A percentile compares a stretch with the other conserved stretches of the same genome.
These are phyloP conservation scores for Ceratobasidium sp. DNA, from an alignment of 1,284 basidiomycete species.

Conservation along the genomic window DNA sequence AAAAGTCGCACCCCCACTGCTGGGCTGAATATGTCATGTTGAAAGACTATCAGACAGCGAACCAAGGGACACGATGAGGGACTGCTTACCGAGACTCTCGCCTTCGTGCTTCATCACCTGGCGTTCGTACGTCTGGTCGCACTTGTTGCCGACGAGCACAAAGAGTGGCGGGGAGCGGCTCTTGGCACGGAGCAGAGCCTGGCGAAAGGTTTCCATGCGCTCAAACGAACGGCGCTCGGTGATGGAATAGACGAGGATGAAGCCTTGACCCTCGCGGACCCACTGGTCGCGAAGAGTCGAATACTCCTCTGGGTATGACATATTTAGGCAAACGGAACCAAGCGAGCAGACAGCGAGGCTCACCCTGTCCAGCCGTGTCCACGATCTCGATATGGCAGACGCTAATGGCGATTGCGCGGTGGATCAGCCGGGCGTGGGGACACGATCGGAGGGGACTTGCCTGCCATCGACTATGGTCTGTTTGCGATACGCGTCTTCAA, in stretches of 20 bases:
- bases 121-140: conserved; percentile 38
- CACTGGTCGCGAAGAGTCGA: conserved; percentile 40
- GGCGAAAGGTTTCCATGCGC: conserved; percentile 29
- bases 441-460: conserved; percentile 46
- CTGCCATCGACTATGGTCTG: conserved; percentile 50
- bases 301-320: conserved; percentile 37
- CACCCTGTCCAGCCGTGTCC: conserved; percentile 49
- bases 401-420: conserved; percentile 3
- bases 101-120: conserved; percentile 37
- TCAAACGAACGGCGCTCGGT: conserved; percentile 40
- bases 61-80: neutral
- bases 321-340: conserved; percentile 29
- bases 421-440: conserved; percentile 2
- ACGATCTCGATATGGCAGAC: conserved; percentile 46
- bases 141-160: conserved; percentile 41
- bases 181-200: conserved; percentile 38
- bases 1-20: conserved; percentile 36
- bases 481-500: conserved; percentile 50
- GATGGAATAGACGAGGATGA: conserved; percentile 41
- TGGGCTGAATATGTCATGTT: conserved; percentile 20
- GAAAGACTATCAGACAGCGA: conserved; percentile 13
- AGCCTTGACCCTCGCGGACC: conserved; percentile 40
- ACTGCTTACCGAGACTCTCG: conserved; percentile 20
- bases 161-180: conserved; percentile 16
- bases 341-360: conserved; percentile 22